Evolutionary conservation across 495 filamentous ascomycete species (phyloP).

Genomic region (Xylaria bambusicola): DNA sequence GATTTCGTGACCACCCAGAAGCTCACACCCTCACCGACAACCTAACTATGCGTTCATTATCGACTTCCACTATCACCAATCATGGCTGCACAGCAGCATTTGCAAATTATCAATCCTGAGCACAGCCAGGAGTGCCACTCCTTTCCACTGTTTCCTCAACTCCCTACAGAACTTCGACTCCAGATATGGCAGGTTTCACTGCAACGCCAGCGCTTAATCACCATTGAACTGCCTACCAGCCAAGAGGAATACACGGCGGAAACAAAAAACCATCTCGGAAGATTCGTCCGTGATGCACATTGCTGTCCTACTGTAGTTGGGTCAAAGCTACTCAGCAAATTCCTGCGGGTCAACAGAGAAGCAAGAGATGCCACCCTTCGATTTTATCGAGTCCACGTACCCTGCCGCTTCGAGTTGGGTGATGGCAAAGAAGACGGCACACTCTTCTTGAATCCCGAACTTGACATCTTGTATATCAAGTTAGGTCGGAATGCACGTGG

Average conservation of each 20-base stretch:
- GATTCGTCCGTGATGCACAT: background rate
- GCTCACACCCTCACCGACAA: background rate
- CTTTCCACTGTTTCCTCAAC: background rate
- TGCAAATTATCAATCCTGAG: constrained; percentile 5
- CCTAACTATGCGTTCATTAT: background rate
- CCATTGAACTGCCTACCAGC: background rate
- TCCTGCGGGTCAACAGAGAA: constrained; percentile 9
- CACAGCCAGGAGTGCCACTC: background rate
- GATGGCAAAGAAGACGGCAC: background rate
- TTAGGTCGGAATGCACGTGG: background rate
- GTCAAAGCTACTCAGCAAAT: constrained; percentile 1
- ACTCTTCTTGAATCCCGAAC: constrained; percentile 7
- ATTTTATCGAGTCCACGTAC: constrained; percentile 6
- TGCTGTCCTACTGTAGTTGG: background rate
- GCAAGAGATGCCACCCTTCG: constrained; percentile 5
- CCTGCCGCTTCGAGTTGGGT: background rate
- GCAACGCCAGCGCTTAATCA: background rate
- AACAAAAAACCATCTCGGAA: background rate
- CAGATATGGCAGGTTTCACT: constrained; percentile 9
- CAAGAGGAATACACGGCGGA: background rate
- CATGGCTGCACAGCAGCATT: background rate
- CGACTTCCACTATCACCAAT: background rate
- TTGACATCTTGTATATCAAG: background rate
- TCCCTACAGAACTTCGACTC: constrained; percentile 2
- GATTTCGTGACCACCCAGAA: background rate